These are phyloP conservation scores for Yamadazyma paraphyllophila DNA, from an alignment of 805 yeast genomes.

Conservation along the genomic window DNA sequence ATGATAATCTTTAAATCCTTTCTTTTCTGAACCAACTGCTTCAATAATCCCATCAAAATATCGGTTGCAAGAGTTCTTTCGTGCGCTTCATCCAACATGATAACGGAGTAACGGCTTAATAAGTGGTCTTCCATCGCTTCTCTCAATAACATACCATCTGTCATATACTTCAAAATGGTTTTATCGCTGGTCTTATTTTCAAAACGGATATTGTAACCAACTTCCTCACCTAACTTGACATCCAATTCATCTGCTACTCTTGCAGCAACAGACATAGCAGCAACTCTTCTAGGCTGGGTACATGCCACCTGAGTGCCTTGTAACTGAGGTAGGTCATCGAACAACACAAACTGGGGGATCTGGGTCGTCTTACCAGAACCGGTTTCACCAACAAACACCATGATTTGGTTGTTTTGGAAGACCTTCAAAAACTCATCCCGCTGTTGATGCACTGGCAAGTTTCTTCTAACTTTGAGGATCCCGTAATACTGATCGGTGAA, in stretches of 20 bases:
- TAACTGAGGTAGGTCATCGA: constrained; percentile 90
- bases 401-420: constrained; percentile 84
- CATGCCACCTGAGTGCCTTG: constrained; percentile 86
- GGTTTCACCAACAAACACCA: constrained; percentile 98
- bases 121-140: constrained; percentile 98
- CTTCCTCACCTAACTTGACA: constrained; percentile 87
- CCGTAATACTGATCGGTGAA: constrained; percentile 69
- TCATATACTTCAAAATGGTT: constrained; percentile 91
- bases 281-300: constrained; percentile 97
- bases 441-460: constrained; percentile 92
- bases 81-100: constrained; percentile 96
- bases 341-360: constrained; percentile 92
- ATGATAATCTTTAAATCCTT: constrained; percentile 87
- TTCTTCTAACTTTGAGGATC: constrained; percentile 75
- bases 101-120: constrained; percentile 76
- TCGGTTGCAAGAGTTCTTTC: constrained; percentile 97
- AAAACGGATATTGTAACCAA: constrained; percentile 92
- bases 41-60: constrained; percentile 90
- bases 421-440: constrained; percentile 82
- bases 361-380: constrained; percentile 99
- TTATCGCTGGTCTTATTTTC: constrained; percentile 81
- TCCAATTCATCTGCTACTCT: constrained; percentile 98
- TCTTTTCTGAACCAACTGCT: constrained; percentile 75
- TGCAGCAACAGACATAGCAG: constrained; percentile 97
- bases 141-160: constrained; percentile 96